Conservation (phyloP, 768 basidiomycete genomes). For the Phlegmacium glaucopus region DNA sequence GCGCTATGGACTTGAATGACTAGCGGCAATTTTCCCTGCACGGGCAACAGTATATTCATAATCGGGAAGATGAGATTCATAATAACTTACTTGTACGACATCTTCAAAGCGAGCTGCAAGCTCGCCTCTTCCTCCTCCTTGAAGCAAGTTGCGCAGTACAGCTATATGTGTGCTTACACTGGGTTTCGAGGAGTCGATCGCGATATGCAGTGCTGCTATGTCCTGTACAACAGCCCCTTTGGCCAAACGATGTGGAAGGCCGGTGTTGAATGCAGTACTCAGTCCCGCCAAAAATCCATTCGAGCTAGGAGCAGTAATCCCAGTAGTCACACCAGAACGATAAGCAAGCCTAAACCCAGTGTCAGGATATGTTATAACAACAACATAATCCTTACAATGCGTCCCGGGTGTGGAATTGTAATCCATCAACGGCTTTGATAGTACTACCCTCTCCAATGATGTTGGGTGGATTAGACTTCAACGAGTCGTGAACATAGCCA, state of each 20-base stretch:
- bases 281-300: constrained; percentile 53
- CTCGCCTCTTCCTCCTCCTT: constrained; percentile 35
- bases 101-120: constrained; percentile 39
- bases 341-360: constrained; percentile 52
- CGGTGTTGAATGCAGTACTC: constrained; percentile 55
- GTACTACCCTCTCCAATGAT: constrained; percentile 40
- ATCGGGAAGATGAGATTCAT: not conserved
- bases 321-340: constrained; percentile 59
- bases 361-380: not conserved
- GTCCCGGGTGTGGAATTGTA: constrained; percentile 64
- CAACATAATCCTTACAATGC: constrained; percentile 28
- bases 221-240: constrained; percentile 58
- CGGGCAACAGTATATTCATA: not conserved
- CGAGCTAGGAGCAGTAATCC: constrained; percentile 52
- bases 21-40: constrained; percentile 53
- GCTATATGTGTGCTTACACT: constrained; percentile 72
- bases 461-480: constrained; percentile 36
- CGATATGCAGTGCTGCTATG: constrained; percentile 58
- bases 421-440: constrained; percentile 66
- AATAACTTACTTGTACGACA: constrained; percentile 40
- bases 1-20: constrained; percentile 63
- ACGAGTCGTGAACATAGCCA: constrained; percentile 48
- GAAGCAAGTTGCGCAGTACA: constrained; percentile 50
- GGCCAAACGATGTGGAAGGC: constrained; percentile 52
- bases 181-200: constrained; percentile 38